Evolutionary conservation across 2,329 filamentous ascomycete genomes (phyloP), one percentile per base, ranked within the genome.

Genomic region (Penicillium sp.): DNA sequence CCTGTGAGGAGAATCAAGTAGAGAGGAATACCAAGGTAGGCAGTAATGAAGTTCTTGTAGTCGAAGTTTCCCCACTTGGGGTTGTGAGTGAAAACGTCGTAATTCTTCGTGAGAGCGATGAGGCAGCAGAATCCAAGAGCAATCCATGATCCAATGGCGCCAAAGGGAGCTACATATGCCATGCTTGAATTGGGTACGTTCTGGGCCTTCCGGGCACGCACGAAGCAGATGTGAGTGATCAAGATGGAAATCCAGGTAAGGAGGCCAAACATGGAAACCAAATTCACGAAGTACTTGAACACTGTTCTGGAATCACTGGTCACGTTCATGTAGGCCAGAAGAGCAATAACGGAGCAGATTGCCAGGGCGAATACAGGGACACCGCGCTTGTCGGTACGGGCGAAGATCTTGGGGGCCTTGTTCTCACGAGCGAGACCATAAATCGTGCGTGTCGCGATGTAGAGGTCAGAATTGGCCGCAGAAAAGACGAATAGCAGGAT

Each of bases 31-130:
- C 88, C 89, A 7, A 88, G 75, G 69, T 91, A 91, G 21, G 86
- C 87, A 0, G 87, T 90, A 69, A 92, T 83, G 72, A 92, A 91
- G 63, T 82, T 86, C 77, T 88, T 85, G 78, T 88, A 88, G 70
- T 88, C 83, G 59, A 89, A 89, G 44, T 77, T 76, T 46, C 78
- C 79, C 50, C 79, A 77, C 60, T 75, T 65, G 61, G 68, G 48
- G 34, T 63, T 70, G 52, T 69, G 72, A 2, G 84, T 78, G 71
- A 94, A 94, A 52, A 88, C 86, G 49, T 83, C 79, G 72, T 85
- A 94, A 78, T 91, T 92, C 81, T 94, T 95, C 66, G 90, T 93
- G 45, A 95, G 67, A 1, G 87, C 83, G 55, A 94, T 88, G 27
- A 94, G 67, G 64, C 81, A 79, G 73, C 88, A 91, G 74, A 91